Conservation (phyloP, 805 yeast genomes). For the Yamadazyma akitaensis region DNA sequence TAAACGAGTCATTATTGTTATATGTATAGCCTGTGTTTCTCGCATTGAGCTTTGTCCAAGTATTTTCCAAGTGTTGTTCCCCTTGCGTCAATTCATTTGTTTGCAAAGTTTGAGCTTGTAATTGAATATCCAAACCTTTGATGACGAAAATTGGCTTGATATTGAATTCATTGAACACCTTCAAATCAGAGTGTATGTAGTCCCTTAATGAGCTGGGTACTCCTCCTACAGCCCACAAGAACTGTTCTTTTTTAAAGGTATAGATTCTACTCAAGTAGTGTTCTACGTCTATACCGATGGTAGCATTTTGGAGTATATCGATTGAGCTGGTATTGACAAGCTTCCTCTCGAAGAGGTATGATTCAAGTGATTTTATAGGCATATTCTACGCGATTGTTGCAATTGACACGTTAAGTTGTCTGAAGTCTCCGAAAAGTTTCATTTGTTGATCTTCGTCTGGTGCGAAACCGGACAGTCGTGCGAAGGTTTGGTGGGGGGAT, state of each 20-base stretch:
- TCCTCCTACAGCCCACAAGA: constrained; percentile 77
- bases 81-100: constrained; percentile 35
- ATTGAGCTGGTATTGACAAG: constrained; percentile 59
- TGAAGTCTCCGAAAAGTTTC: background rate
- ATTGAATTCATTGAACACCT: constrained; percentile 53
- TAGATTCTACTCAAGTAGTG: constrained; percentile 68
- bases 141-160: constrained; percentile 81
- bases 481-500: background rate
- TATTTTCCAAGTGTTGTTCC: constrained; percentile 37
- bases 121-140: constrained; percentile 56
- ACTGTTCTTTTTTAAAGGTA: constrained; percentile 62
- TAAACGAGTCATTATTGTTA: constrained; percentile 43
- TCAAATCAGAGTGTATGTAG: constrained; percentile 60
- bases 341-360: constrained; percentile 65
- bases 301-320: constrained; percentile 60
- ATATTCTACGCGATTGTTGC: constrained; percentile 15
- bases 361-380: constrained; percentile 58
- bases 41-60: constrained; percentile 36
- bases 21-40: constrained; percentile 17
- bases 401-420: background rate
- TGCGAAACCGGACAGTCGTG: background rate
- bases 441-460: background rate
- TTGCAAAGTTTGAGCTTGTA: constrained; percentile 31
- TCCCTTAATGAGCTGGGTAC: constrained; percentile 61
- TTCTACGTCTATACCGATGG: constrained; percentile 80